Evolutionary conservation across 164 flowering plant species (phyloP).

Genomic region (Kalanchoe fedtschenkoi): DNA sequence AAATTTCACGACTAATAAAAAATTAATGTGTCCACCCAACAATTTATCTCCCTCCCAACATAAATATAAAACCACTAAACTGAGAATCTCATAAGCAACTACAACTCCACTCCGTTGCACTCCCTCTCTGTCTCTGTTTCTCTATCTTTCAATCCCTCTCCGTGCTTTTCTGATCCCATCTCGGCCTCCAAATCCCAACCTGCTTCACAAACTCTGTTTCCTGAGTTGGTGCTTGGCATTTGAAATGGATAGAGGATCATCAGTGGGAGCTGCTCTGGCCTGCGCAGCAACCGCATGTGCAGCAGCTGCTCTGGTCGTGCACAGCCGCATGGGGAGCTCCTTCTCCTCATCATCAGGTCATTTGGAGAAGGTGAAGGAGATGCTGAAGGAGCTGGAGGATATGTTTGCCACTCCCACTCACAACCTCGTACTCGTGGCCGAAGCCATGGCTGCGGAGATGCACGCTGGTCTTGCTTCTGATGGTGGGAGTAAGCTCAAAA

Average conservation of each 20-base stretch:
- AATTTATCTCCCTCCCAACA: too few relatives aligned
- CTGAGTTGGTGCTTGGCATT: too few relatives aligned
- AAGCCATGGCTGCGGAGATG: slow-evolving; percentile 95
- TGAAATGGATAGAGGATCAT: slow-evolving; percentile 61
- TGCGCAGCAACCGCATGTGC: slow-evolving; percentile 77
- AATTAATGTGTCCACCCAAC: too few relatives aligned
- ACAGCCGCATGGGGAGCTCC: slow-evolving; percentile 48
- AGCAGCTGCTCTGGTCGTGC: slow-evolving; percentile 60
- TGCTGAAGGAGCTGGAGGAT: slow-evolving; percentile 66
- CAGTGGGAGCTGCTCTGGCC: slow-evolving; percentile 59
- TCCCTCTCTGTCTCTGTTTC: background rate
- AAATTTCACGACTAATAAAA: too few relatives aligned
- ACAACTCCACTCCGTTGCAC: background rate
- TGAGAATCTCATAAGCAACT: too few relatives aligned
- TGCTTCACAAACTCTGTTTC: background rate
- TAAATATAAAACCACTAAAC: too few relatives aligned
- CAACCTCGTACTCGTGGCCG: slow-evolving; percentile 75
- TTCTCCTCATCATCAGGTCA: slow-evolving; percentile 28
- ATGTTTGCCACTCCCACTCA: slow-evolving; percentile 52
- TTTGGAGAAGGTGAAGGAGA: slow-evolving; percentile 56
- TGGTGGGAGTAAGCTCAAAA: slow-evolving; percentile 92
- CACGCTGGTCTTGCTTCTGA: slow-evolving; percentile 93
- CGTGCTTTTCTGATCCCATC: background rate
- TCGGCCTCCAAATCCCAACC: background rate
- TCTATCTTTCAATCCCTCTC: background rate